phyloP scores from a whole-genome alignment of 2,329 filamentous ascomycete species.

The Alternaria hordeiaustralica region DNA sequence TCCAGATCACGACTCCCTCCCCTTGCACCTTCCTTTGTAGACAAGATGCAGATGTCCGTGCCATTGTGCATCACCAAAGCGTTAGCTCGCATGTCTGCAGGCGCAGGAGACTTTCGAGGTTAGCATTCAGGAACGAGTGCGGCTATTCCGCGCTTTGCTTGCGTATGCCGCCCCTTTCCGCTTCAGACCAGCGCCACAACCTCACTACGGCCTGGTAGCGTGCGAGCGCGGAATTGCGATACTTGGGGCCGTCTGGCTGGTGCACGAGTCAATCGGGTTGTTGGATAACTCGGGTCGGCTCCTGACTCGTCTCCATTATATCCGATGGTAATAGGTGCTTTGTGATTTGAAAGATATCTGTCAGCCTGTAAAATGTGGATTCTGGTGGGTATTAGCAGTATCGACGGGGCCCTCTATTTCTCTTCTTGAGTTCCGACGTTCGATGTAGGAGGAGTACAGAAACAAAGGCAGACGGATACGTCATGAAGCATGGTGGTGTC shows the following conservation, averaged over 20 bases:
- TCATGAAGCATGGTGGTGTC: conserved; percentile 1
- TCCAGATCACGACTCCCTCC: conserved; percentile 1
- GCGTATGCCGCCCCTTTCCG: conserved; percentile 7
- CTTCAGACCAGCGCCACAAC: background rate
- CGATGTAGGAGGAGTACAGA: background rate
- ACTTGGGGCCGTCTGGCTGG: background rate
- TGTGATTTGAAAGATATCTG: conserved; percentile 5
- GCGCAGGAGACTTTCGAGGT: conserved; percentile 9
- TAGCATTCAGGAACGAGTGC: conserved; percentile 16
- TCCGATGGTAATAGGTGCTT: conserved; percentile 9
- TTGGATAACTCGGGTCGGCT: conserved; percentile 1
- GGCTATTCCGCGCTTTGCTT: background rate
- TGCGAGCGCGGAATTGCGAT: conserved; percentile 3
- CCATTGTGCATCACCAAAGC: conserved; percentile 1
- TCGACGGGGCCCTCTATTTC: background rate
- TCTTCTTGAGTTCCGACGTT: background rate
- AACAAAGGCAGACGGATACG: background rate
- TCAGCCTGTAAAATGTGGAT: conserved; percentile 16
- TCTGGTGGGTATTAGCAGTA: conserved; percentile 7
- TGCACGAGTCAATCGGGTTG: conserved; percentile 10
- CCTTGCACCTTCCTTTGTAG: conserved; percentile 13
- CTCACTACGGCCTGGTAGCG: conserved; percentile 2
- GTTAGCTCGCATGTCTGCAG: conserved; percentile 3
- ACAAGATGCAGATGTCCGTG: conserved; percentile 13
- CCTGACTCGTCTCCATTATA: conserved; percentile 14